A percentile compares a stretch with the other conserved stretches of the same genome.
Conservation (phyloP, 176 grass and related monocot genomes). For the Aechmea fasciata region DNA sequence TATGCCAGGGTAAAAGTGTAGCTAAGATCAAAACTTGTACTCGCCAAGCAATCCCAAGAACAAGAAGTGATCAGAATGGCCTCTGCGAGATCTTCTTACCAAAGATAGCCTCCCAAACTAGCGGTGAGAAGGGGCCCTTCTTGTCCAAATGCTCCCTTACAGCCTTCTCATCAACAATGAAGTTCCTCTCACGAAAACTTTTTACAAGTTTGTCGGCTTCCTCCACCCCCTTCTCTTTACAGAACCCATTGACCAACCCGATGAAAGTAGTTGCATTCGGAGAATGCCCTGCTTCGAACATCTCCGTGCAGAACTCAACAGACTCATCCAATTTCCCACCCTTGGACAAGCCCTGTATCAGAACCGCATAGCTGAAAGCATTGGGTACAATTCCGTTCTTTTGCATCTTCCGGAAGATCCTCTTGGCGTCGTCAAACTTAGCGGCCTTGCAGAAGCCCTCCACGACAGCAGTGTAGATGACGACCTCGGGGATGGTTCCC, state of each 20-base stretch:
- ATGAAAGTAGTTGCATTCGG: slow-evolving; percentile 56
- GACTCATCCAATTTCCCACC: slow-evolving; percentile 48
- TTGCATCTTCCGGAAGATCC: slow-evolving; percentile 88
- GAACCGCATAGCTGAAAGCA: slow-evolving; percentile 59
- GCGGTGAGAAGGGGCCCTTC: slow-evolving; percentile 70
- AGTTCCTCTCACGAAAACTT: slow-evolving; percentile 67
- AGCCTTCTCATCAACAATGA: slow-evolving; percentile 70
- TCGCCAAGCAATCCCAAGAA: not conserved
- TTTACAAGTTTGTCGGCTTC: slow-evolving; percentile 51
- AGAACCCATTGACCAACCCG: slow-evolving; percentile 52
- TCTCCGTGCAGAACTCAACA: slow-evolving; percentile 50
- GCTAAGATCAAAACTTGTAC: not conserved
- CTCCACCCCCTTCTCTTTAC: slow-evolving; percentile 49
- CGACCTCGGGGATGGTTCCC: slow-evolving; percentile 82
- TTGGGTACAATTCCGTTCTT: slow-evolving; percentile 75
- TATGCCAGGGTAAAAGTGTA: not conserved
- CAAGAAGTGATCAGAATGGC: slow-evolving; percentile 32
- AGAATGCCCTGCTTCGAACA: slow-evolving; percentile 67
- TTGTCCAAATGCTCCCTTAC: slow-evolving; percentile 90
- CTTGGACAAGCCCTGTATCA: slow-evolving; percentile 61
- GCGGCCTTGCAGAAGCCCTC: slow-evolving; percentile 72
- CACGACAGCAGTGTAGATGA: slow-evolving; percentile 82
- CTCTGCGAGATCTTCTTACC: slow-evolving; percentile 43
- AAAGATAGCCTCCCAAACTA: slow-evolving; percentile 76
- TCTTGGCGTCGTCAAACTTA: slow-evolving; percentile 61